Percentiles rank a stretch among this genome's conserved stretches.
These are phyloP conservation scores for Melastoma malabathricum DNA, from an alignment of 345 rosid species.

Conservation along the genomic window DNA sequence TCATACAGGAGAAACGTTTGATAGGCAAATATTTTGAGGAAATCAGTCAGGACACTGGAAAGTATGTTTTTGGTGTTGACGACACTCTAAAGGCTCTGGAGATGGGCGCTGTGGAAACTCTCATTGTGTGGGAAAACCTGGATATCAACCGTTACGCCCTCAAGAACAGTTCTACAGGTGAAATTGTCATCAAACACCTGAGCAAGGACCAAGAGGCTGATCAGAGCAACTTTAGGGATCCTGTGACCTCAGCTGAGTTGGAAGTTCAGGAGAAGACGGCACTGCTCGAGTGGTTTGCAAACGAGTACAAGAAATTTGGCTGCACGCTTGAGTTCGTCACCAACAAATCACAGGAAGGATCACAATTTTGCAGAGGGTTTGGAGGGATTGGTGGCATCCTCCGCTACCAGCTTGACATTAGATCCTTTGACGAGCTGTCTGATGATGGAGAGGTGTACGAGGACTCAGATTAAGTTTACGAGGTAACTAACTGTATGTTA, in stretches of 20 bases:
- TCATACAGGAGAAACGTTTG: constrained; percentile 84
- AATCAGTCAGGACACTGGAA: constrained; percentile 89
- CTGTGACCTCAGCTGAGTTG: constrained; percentile 43
- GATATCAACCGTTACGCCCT: constrained; percentile 59
- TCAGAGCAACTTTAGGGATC: constrained; percentile 60
- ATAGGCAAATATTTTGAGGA: constrained; percentile 92
- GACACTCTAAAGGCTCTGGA: constrained; percentile 78
- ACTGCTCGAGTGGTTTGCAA: constrained; percentile 84
- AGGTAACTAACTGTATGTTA: too few species aligned
- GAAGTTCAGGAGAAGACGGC: constrained; percentile 74
- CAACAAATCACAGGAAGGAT: constrained; percentile 88
- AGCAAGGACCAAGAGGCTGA: constrained; percentile 73
- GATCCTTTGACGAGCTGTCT: constrained; percentile 69
- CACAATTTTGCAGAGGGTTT: constrained; percentile 87
- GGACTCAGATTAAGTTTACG: constrained; percentile 46
- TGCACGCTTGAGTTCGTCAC: constrained; percentile 80
- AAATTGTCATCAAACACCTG: constrained; percentile 47
- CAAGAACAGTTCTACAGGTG: constrained; percentile 53
- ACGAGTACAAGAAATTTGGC: constrained; percentile 75
- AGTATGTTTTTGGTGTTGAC: constrained; percentile 78
- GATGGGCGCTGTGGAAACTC: constrained; percentile 87
- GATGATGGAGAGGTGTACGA: constrained; percentile 57
- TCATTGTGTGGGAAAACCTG: constrained; percentile 87
- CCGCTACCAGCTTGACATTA: constrained; percentile 82
- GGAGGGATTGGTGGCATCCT: constrained; percentile 93